phyloP scores from a whole-genome alignment of 805 yeast species.

The Teunomyces barrocoloradensis region DNA sequence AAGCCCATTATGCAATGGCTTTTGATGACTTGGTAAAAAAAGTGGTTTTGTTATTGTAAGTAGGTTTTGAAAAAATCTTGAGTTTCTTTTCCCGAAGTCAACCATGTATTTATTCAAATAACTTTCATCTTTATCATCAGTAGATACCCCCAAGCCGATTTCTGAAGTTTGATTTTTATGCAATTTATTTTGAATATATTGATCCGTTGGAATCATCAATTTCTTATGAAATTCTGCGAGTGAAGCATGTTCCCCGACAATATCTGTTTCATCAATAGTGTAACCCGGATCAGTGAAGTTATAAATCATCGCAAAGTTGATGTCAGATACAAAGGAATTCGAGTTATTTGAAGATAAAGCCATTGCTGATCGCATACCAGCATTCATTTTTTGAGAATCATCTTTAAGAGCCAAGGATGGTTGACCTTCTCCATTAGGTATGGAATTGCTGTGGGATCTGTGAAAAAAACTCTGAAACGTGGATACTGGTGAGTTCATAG shows the following conservation, averaged over 20 bases:
- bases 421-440: constrained; percentile 8
- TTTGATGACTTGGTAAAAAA: constrained; percentile 23
- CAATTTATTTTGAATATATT: constrained; percentile 23
- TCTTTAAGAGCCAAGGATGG: background rate
- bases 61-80: constrained; percentile 19
- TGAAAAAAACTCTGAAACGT: constrained; percentile 36
- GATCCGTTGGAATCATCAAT: constrained; percentile 34
- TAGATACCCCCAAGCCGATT: constrained; percentile 20
- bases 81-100: constrained; percentile 17
- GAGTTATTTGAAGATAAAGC: constrained; percentile 35
- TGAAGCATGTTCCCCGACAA: constrained; percentile 17
- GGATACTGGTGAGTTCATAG: constrained; percentile 30
- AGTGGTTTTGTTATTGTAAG: constrained; percentile 21
- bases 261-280: constrained; percentile 23
- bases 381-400: constrained; percentile 1
- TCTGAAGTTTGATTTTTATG: constrained; percentile 15
- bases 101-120: constrained; percentile 14
- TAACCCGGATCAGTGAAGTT: constrained; percentile 34
- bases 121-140: constrained; percentile 10
- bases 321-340: constrained; percentile 30
- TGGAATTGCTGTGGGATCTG: constrained; percentile 19
- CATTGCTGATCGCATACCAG: constrained; percentile 20
- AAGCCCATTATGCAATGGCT: constrained; percentile 18
- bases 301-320: constrained; percentile 28
- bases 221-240: constrained; percentile 29